Base-by-base conservation (phyloP, 768 basidiomycete species). In the Pisolithus orientalis region DNA sequence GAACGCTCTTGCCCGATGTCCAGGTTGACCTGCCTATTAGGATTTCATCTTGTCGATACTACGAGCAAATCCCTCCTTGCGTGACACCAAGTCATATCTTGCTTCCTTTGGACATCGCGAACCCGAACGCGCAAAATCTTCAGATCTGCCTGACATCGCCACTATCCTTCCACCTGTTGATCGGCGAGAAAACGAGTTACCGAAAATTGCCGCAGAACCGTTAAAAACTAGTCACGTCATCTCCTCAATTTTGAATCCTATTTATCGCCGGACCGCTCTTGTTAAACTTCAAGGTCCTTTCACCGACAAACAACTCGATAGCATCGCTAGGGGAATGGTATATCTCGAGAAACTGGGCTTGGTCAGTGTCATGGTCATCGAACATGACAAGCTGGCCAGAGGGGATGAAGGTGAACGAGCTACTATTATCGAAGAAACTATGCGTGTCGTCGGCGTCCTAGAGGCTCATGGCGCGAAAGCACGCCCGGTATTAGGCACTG, bases 211-310 rank as follows among this genome's bases (percentile, higher is more conserved):
- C 63, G 52, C 58, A 31, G 71, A 68, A 44, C 65, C 68, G 34
- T 62, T 71, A 8, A 74, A 75, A 56, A 45, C 68, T 1, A 83
- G 72, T 53, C 80, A 77, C 7, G 74, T 87, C 58, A 70, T 87
- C 54, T 77, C 81, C 6, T 84, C 85, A n/a, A 85, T 89, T 58
- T 75, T 94, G n/a, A 76, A 94, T 62, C 94, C 94, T 6, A 80
- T 90, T 49, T 74, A 83, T 52, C 80, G 84, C 42, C 86, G 91
- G 49, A 95, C 96, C 1, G 93, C 94, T 5, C 82, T 99, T 14
- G 94, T 99, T 60, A 98, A 98, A 71, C 74, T 98, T 2, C 96
- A 98, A 67, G 93, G 94, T 9, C 96, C 96, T 2, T 98, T 98
- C 65, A 87, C 83, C 9, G 87, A 95, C 69, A 78, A 84, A 7